Conservation (phyloP, 108 stramenopile species). For the Cyclotella atomus region DNA sequence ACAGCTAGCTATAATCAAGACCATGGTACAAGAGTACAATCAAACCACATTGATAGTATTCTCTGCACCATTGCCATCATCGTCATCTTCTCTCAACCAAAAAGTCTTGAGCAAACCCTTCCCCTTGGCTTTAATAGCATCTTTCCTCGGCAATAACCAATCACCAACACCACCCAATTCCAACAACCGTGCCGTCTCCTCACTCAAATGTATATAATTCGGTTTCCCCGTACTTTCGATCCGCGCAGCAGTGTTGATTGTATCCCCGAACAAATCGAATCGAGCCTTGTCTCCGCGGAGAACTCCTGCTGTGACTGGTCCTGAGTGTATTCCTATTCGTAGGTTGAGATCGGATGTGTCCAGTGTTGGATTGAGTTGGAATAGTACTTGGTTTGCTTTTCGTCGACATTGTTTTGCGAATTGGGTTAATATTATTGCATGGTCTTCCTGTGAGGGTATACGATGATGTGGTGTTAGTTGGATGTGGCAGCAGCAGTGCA, state of each 20-base stretch:
- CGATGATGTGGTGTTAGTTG: too few relatives aligned
- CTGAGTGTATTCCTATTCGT: constrained; percentile 62
- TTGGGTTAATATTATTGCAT: constrained; percentile 55
- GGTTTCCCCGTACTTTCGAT: constrained; percentile 64
- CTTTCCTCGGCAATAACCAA: constrained; percentile 51
- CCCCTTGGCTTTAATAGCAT: constrained; percentile 55
- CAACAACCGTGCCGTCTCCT: constrained; percentile 58
- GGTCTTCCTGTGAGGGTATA: constrained; percentile 57
- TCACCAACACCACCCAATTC: constrained; percentile 45
- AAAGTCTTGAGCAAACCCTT: constrained; percentile 70
- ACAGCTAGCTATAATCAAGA: too few relatives aligned
- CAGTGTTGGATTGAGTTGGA: constrained; percentile 26
- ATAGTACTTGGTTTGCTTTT: constrained; percentile 46
- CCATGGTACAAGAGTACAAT: too few relatives aligned
- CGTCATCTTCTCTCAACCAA: constrained; percentile 42
- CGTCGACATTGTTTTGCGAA: constrained; percentile 59
- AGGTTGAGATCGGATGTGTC: constrained; percentile 51
- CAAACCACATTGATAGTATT: too few relatives aligned
- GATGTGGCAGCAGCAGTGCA: too few relatives aligned
- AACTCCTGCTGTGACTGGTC: constrained; percentile 69
- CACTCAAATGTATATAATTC: constrained; percentile 55
- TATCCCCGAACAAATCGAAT: constrained; percentile 76
- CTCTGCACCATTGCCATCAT: too few relatives aligned
- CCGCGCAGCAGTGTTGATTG: constrained; percentile 61
- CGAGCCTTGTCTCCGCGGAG: constrained; percentile 63